These are phyloP conservation scores for Trichoderma sp. DNA, from an alignment of 2,329 filamentous ascomycete genomes.

Conservation along the genomic window DNA sequence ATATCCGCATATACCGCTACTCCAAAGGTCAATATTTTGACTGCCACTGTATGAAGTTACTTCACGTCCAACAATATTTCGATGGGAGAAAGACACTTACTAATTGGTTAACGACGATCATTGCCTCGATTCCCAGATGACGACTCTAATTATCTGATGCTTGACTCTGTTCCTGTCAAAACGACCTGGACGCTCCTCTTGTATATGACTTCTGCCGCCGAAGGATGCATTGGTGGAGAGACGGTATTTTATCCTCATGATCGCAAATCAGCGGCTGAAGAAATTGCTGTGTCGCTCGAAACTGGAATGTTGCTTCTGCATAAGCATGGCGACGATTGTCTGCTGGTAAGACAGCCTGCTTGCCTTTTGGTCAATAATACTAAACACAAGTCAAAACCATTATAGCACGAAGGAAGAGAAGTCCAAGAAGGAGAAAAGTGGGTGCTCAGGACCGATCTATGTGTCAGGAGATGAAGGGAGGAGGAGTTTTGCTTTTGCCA, in stretches of 20 bases:
- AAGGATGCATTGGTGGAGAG: constrained; percentile 81
- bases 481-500: neutral
- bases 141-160: constrained; percentile 73
- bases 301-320: constrained; percentile 87
- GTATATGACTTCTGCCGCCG: constrained; percentile 76
- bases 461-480: constrained; percentile 50
- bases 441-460: constrained; percentile 85
- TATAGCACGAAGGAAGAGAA: constrained; percentile 77
- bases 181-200: constrained; percentile 93
- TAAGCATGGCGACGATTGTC: constrained; percentile 85
- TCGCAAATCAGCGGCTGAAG: constrained; percentile 59
- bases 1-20: constrained; percentile 89
- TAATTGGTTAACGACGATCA: neutral
- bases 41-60: constrained; percentile 72
- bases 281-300: constrained; percentile 73
- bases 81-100: neutral
- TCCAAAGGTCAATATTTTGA: constrained; percentile 87
- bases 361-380: neutral
- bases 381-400: constrained; percentile 34
- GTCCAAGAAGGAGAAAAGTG: constrained; percentile 85
- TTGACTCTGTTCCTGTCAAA: constrained; percentile 39
- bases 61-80: neutral
- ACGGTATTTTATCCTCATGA: constrained; percentile 87
- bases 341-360: constrained; percentile 60
- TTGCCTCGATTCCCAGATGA: constrained; percentile 63